These are phyloP conservation scores for Wallacemonas sp. DNA, from an alignment of 208 protist genomes.

Conservation along the genomic window DNA sequence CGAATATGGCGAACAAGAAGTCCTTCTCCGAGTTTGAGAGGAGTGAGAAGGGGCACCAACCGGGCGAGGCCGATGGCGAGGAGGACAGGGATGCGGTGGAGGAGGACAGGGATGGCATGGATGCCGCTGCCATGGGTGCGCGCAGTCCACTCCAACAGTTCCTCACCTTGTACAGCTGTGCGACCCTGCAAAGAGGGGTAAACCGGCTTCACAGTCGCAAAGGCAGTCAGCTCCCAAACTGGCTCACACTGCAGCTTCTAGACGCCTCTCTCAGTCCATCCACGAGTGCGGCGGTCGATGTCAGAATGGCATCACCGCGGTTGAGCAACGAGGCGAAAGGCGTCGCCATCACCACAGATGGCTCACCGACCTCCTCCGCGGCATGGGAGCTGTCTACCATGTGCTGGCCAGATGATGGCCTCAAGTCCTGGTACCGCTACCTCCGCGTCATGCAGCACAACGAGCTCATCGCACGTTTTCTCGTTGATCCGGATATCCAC, in stretches of 20 bases:
- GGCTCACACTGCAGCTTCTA: background rate
- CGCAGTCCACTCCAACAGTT: conserved; percentile 42
- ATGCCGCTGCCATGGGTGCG: conserved; percentile 11
- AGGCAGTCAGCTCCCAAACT: background rate
- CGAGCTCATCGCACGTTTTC: conserved; percentile 20
- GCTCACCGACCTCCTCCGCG: background rate
- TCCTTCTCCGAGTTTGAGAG: too few relatives aligned
- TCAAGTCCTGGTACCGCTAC: conserved; percentile 32
- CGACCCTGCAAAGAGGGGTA: conserved; percentile 33
- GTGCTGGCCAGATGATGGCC: conserved; percentile 50
- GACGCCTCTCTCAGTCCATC: conserved; percentile 16
- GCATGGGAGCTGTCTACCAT: conserved; percentile 28
- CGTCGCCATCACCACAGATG: background rate
- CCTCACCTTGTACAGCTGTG: conserved; percentile 37
- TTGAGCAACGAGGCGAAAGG: background rate
- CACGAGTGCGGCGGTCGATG: conserved; percentile 8
- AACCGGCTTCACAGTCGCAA: background rate
- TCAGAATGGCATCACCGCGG: background rate
- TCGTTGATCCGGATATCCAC: background rate
- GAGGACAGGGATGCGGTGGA: background rate
- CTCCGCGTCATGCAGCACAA: conserved; percentile 46
- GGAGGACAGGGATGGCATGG: background rate
- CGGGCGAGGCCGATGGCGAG: background rate
- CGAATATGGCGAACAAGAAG: too few relatives aligned
- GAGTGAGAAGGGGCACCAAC: too few relatives aligned